A percentile compares a stretch with the other conserved stretches of the same genome.
These are phyloP conservation scores for Diaporthe helianthi DNA, from an alignment of 2,329 filamentous ascomycete genomes.

Conservation along the genomic window DNA sequence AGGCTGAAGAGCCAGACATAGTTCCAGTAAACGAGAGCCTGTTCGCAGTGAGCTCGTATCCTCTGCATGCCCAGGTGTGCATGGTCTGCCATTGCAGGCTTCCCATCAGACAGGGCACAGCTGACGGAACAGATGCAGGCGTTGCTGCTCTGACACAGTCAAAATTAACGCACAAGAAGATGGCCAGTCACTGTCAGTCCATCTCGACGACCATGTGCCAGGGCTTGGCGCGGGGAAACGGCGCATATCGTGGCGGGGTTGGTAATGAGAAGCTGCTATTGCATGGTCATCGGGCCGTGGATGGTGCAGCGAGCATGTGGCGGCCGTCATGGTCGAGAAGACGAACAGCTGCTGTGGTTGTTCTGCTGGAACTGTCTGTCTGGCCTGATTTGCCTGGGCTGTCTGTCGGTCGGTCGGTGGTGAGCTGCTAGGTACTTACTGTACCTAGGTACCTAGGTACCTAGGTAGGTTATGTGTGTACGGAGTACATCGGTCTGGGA, in stretches of 20 bases:
- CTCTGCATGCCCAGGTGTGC: conserved; percentile 6
- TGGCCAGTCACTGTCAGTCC: not conserved
- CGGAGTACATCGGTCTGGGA: too few relatives aligned
- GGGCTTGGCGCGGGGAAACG: conserved; percentile 15
- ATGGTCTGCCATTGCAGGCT: conserved; percentile 12
- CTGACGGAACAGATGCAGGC: conserved; percentile 11
- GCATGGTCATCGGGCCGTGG: not conserved
- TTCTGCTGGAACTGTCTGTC: not conserved
- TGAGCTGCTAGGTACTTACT: not conserved
- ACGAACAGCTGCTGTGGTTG: not conserved
- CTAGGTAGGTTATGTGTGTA: too few relatives aligned
- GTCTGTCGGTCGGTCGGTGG: not conserved
- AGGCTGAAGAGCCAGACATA: not conserved
- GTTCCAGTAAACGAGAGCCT: not conserved
- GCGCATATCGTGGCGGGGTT: not conserved
- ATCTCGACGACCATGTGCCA: not conserved
- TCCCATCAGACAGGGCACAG: conserved; percentile 24
- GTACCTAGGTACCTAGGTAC: too few relatives aligned
- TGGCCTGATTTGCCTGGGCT: not conserved
- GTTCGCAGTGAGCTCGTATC: conserved; percentile 9
- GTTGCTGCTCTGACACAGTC: not conserved
- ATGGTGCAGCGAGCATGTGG: not conserved
- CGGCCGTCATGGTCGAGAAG: not conserved
- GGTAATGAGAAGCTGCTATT: not conserved
- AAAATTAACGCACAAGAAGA: not conserved